Conservation (phyloP, 2,329 filamentous ascomycete species). For the Aspergillus ochraceoroseus region DNA sequence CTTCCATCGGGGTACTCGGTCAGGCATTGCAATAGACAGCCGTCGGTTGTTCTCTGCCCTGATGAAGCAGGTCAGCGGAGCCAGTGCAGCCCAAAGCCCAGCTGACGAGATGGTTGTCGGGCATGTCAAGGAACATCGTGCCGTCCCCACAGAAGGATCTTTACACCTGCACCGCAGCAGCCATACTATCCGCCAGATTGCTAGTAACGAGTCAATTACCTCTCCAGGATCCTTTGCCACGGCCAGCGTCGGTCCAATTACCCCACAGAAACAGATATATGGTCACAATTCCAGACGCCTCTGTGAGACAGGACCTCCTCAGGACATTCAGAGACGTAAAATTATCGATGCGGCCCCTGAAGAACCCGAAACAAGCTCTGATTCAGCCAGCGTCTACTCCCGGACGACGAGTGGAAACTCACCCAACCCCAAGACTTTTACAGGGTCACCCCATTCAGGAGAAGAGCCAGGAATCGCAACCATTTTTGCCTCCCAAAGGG, state of each 20-base stretch:
- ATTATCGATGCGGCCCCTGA: conserved; percentile 17
- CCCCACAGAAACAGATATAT: conserved; percentile 20
- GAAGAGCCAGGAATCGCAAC: conserved; percentile 37
- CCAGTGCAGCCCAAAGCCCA: conserved; percentile 12
- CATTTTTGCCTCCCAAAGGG: conserved; percentile 32
- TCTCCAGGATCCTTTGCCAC: conserved; percentile 32
- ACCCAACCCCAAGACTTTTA: conserved; percentile 11
- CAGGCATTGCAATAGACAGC: conserved; percentile 31
- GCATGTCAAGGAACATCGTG: conserved; percentile 30
- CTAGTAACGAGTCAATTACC: conserved; percentile 30
- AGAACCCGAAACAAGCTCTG: conserved; percentile 12
- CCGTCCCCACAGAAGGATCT: conserved; percentile 27
- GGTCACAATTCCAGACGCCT: neutral
- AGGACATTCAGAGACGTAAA: conserved; percentile 19
- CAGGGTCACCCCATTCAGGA: conserved; percentile 9
- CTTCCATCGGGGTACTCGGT: conserved; percentile 13
- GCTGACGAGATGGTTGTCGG: conserved; percentile 28
- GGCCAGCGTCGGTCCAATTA: conserved; percentile 22
- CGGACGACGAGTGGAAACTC: conserved; percentile 37
- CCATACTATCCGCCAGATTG: conserved; percentile 30
- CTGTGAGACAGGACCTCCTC: neutral
- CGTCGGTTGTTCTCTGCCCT: conserved; percentile 44
- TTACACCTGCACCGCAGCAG: conserved; percentile 25
- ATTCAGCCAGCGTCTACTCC: conserved; percentile 44
- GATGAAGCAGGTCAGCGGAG: conserved; percentile 39